Conservation (phyloP, 805 yeast species). For the Kazachstania bromeliacearum region DNA sequence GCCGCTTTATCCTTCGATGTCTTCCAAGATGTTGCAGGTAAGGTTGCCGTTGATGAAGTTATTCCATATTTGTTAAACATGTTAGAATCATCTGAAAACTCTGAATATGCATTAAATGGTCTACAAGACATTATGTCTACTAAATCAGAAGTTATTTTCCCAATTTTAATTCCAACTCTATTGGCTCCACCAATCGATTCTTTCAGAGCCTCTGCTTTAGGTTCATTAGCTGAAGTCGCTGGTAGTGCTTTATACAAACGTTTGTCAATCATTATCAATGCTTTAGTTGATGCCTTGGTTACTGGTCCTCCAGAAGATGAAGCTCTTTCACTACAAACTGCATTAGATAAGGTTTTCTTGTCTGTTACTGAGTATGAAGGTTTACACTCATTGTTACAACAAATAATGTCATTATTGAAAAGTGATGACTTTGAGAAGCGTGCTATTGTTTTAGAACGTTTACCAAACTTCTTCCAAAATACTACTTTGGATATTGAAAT, state of each 20-base stretch:
- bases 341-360: constrained; percentile 61
- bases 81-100: constrained; percentile 48
- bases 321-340: constrained; percentile 34
- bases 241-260: constrained; percentile 72
- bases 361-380: constrained; percentile 74
- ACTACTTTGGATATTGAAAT: constrained; percentile 61
- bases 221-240: constrained; percentile 82
- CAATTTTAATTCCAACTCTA: constrained; percentile 79
- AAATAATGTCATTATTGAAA: constrained; percentile 64
- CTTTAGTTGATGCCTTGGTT: constrained; percentile 55
- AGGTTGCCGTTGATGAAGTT: constrained; percentile 77
- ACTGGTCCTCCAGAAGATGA: constrained; percentile 31
- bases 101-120: constrained; percentile 76
- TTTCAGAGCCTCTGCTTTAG: constrained; percentile 79
- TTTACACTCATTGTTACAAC: constrained; percentile 74
- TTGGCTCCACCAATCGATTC: constrained; percentile 72
- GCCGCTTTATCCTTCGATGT: constrained; percentile 89
- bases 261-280: constrained; percentile 61
- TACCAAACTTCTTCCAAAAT: constrained; percentile 60
- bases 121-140: constrained; percentile 86
- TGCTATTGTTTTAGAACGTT: constrained; percentile 51
- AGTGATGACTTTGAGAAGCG: constrained; percentile 62
- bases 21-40: constrained; percentile 74
- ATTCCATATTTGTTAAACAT: constrained; percentile 71
- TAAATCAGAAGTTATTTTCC: constrained; percentile 86